Evolutionary conservation across 345 rosid genomes (phyloP), one percentile per base, ranked within the genome.

Genomic region (Bruguiera parviflora): DNA sequence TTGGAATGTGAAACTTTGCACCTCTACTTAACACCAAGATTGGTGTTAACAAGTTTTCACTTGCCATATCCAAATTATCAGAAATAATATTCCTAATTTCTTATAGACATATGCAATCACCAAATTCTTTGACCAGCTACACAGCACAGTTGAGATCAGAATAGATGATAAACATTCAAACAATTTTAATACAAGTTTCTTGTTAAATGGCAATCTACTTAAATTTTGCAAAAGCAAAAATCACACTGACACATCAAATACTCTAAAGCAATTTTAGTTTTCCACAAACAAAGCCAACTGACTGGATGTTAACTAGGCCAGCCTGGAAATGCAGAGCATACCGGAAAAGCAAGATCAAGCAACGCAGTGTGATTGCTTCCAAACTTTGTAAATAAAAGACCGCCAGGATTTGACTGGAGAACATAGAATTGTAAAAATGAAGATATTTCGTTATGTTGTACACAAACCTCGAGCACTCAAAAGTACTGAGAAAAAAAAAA

Each of bases 271-370:
- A 39, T 39, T 10, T 39, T 39, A 39, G 47, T 39, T 39, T 39
- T 10, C 47, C 15, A 55, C 22, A 25, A 55, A 55, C 6, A 55
- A 25, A 55, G 5, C 28, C 28, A 55, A 55, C 27, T 2, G 6
- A 55, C 5, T 27, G 22, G 15, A 55, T 39, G 16, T 8, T 33
- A 0, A 10, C 29, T 15, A 13, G 39, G 29, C 62, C 37, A 67
- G 11, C 35, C 52, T 1, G 13, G 3, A 8, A 60, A 53, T 10
- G 18, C 37, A 66, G 33, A 62, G 67, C 83, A 66, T 89, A 95
- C 99, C 79, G 96, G 96, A 73, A 95, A 90, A 16, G 98, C 94
- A 63, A 95, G 86, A 70, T 95, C 99, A 65, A 95, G 84, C 47
- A 95, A 71, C 47, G 99, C 96, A 15, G 98, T 88, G 73, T 91